Evolutionary conservation across 2,329 filamentous ascomycete genomes (phyloP).

Genomic region (Cladosporium sp.): DNA sequence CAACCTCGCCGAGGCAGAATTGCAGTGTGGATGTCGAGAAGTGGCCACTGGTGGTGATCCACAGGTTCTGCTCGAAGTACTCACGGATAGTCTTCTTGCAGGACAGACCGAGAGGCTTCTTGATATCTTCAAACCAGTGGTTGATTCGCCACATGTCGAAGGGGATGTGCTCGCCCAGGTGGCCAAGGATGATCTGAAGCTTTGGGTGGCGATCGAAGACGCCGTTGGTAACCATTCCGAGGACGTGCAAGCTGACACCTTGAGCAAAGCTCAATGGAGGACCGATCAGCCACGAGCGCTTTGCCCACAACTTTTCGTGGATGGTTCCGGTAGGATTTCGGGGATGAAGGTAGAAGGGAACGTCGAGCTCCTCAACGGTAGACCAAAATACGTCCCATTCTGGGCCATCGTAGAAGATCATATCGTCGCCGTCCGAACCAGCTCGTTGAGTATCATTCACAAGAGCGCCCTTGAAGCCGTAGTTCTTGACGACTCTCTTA

Average conservation of each 20-base stretch:
- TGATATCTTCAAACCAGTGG: slow-evolving; percentile 52
- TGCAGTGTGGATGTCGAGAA: slow-evolving; percentile 56
- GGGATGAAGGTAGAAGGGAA: slow-evolving; percentile 66
- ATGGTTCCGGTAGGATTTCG: slow-evolving; percentile 49
- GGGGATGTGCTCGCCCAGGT: slow-evolving; percentile 52
- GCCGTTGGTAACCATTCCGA: slow-evolving; percentile 54
- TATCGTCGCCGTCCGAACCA: slow-evolving; percentile 58
- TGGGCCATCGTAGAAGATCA: slow-evolving; percentile 64
- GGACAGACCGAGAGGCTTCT: slow-evolving; percentile 51
- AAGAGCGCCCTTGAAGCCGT: slow-evolving; percentile 39
- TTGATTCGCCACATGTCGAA: slow-evolving; percentile 52
- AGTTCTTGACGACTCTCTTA: slow-evolving; percentile 54
- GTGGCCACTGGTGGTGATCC: slow-evolving; percentile 59
- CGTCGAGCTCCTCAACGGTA: slow-evolving; percentile 58
- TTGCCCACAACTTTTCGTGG: slow-evolving; percentile 59
- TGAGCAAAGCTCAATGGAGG: slow-evolving; percentile 61
- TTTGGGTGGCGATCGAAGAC: slow-evolving; percentile 52
- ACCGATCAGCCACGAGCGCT: slow-evolving; percentile 61
- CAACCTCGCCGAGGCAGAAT: slow-evolving; percentile 51
- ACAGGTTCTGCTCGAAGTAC: slow-evolving; percentile 58
- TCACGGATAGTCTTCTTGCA: slow-evolving; percentile 53
- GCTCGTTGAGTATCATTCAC: slow-evolving; percentile 51
- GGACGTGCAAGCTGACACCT: slow-evolving; percentile 58
- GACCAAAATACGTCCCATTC: slow-evolving; percentile 65
- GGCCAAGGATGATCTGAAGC: slow-evolving; percentile 50